Evolutionary conservation across 179 eudicot species (phyloP), one percentile per base, ranked within the genome.

Genomic region (Dionaea muscipula): DNA sequence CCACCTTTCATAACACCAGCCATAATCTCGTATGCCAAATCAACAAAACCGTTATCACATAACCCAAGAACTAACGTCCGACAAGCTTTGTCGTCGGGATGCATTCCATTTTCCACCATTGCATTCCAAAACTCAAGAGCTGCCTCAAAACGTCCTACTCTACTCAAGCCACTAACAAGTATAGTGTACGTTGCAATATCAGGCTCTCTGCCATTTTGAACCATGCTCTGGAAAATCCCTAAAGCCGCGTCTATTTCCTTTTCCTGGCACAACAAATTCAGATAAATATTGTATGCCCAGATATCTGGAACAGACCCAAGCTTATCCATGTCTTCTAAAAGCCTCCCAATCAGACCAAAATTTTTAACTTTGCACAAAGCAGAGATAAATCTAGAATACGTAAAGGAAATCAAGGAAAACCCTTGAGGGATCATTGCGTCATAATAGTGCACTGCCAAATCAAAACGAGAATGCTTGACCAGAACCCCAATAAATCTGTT

Each of bases 401-500:
- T 93, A 78, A 88, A 93, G 4, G 86, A 74, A 52, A 73, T 74
- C 61, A 88, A 71, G 17, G 95, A 84, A 59, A 79, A 85, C 38
- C 99, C 96, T 51, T 51, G 65, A 5, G 82, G 72, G 47, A 61
- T 55, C 94, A 93, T 77, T 14, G 59, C 38, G 37, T 69, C 43
- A 57, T 93, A 93, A 61, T 82, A 83, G 40, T 73, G 71, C 70
- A 77, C 82, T 6, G 96, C 91, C 45, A 93, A 63, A 54, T 81
- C 83, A 55, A 93, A 80, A 53, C 76, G 83, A 23, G 75, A 81
- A 41, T 88, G 74, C 50, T 65, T 66, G 40, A 93, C 72, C 38
- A 93, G 69, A n/a, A 93, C 95, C 7, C 99, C 99, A 16, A 93
- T 80, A 40, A 93, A 75, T 16, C 95, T 73, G 50, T 88, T 88